phyloP scores from a whole-genome alignment of 1,284 basidiomycete species.

The Ustilago curta region DNA sequence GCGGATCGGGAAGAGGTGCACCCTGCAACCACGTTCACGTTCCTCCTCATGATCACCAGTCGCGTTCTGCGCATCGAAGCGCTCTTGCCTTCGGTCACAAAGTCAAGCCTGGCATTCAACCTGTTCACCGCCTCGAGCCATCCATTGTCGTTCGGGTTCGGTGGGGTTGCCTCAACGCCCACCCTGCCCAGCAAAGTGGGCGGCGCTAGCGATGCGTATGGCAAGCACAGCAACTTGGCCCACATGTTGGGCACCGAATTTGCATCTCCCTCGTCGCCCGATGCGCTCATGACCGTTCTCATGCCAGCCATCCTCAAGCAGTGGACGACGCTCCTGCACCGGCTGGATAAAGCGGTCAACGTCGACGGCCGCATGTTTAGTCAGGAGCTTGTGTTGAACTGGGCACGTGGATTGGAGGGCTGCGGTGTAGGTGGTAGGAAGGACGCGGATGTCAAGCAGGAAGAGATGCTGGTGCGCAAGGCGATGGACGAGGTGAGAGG shows the following conservation, averaged over 20 bases:
- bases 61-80: conserved; percentile 57
- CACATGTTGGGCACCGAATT: conserved; percentile 29
- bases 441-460: conserved; percentile 20
- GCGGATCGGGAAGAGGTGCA: conserved; percentile 51
- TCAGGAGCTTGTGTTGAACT: conserved; percentile 58
- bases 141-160: conserved; percentile 29
- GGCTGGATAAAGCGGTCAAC: conserved; percentile 59
- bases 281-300: conserved; percentile 56
- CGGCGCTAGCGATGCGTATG: conserved; percentile 21
- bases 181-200: conserved; percentile 12
- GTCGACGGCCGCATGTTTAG: conserved; percentile 64
- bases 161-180: conserved; percentile 1
- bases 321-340: conserved; percentile 57
- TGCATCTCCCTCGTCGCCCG: conserved; percentile 49
- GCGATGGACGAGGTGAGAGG: conserved; percentile 53
- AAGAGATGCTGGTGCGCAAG: conserved; percentile 45
- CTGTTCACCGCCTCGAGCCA: conserved; percentile 38
- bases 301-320: conserved; percentile 60
- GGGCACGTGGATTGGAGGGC: conserved; percentile 53
- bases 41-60: conserved; percentile 55
- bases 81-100: conserved; percentile 50
- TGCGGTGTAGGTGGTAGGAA: background rate
- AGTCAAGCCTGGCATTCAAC: conserved; percentile 45
- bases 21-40: conserved; percentile 59
- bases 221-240: conserved; percentile 41